Evolutionary conservation across 805 yeast genomes (phyloP), one percentile per base, ranked within the genome.

Genomic region (Lipomyces japonicus): DNA sequence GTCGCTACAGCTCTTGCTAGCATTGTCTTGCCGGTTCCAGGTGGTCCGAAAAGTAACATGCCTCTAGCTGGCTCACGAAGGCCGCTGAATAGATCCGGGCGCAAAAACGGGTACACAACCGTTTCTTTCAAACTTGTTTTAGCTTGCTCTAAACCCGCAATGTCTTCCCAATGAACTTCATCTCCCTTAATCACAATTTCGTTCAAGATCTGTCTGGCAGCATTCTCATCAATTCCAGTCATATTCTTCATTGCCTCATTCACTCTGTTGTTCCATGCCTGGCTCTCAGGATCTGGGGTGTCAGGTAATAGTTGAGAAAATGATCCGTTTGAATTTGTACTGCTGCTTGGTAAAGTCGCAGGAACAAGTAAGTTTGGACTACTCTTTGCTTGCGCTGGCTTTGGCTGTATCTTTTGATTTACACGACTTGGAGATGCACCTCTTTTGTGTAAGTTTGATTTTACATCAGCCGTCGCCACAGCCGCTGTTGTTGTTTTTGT

Each of bases 11-110:
- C 96, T 57, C 96, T 75, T 0, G 97, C 97, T 59, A 91, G 76
- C 97, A 91, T 90, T 0, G 97, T 90, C 64, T 93, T 91, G 49
- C 97, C 97, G 0, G 97, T 91, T n/a, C 98, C 98, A 0, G 97
- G 97, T 2, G 98, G 97, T 0, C 98, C 98, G 71, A 89, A 91
- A 37, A 91, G 69, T 19, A 91, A 73, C 95, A 93, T 88, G n/a
- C 97, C 97, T 51, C 95, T 72, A 0, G 95, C 90, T 0, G 97
- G 97, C 69, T 90, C 97, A 59, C 97, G 75, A 46, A 91, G 71
- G 0, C 97, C 97, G 51, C 80, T 78, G 65, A 91, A 93, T 50
- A 91, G 73, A 68, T 91, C 97, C 0, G 97, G 98, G 44, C 97
- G 75, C 57, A 93, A 69, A 63, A 91, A 90, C 22, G 98, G 98